A percentile compares a stretch with the other conserved stretches of the same genome.
Conservation (phyloP, 2,329 filamentous ascomycete species). For the Monilinia aucupariae region DNA sequence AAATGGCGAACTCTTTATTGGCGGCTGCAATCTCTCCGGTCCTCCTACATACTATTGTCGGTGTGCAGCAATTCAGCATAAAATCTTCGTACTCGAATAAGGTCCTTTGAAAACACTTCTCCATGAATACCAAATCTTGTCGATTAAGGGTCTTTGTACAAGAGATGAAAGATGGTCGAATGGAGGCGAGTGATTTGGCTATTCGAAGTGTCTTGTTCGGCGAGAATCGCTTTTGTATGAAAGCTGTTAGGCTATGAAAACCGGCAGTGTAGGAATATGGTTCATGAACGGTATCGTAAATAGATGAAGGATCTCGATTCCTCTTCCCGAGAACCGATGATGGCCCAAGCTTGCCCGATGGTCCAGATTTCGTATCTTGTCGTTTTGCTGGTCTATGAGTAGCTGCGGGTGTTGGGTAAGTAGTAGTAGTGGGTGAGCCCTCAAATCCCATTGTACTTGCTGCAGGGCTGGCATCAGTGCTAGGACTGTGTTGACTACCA, state of each 20-base stretch:
- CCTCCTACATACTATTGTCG: conserved; percentile 83
- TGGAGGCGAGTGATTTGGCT: conserved; percentile 79
- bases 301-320: conserved; percentile 68
- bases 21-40: conserved; percentile 93
- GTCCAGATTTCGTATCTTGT: conserved; percentile 27
- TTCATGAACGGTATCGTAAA: conserved; percentile 84
- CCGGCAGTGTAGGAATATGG: conserved; percentile 87
- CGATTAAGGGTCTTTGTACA: conserved; percentile 83
- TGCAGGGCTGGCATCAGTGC: conserved; percentile 59
- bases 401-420: conserved; percentile 22
- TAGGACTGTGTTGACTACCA: conserved; percentile 56
- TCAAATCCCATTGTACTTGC: conserved; percentile 50
- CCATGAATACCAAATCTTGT: conserved; percentile 93
- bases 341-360: conserved; percentile 30
- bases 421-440: conserved; percentile 44
- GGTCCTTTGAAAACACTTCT: conserved; percentile 91
- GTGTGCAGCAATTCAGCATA: conserved; percentile 80
- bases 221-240: conserved; percentile 73
- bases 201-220: conserved; percentile 74
- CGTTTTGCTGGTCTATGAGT: conserved; percentile 29
- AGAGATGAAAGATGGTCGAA: conserved; percentile 87
- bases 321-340: conserved; percentile 43
- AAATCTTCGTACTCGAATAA: conserved; percentile 92
- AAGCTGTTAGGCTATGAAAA: conserved; percentile 81
- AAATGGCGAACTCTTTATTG: conserved; percentile 92